Evolutionary conservation across 2,329 filamentous ascomycete genomes (phyloP), one percentile per base, ranked within the genome.

Genomic region (Fusarium ambrosium): DNA sequence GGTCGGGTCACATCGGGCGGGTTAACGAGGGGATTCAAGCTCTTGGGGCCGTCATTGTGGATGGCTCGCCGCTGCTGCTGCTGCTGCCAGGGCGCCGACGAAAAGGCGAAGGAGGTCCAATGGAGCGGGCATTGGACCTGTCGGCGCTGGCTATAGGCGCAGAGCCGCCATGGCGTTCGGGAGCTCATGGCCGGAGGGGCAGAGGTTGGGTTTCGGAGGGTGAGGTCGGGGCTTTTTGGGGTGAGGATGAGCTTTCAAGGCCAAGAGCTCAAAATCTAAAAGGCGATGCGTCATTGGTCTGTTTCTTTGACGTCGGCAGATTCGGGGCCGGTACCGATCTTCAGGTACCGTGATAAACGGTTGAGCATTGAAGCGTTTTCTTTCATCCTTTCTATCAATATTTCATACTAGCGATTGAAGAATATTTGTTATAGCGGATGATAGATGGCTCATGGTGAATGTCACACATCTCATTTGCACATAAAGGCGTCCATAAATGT

Each of bases 1-100:
- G 95, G 93, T 24, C 93, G 92, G 0, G 94, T 97, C 56, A 91
- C 90, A 11, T 85, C 79, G 0, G 95, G 94, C 0, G 93, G 92
- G 84, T 97, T 97, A 76, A 95, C 79, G 60, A 83, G 79, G 36
- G 83, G 75, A 67, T 79, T 85, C 75, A 75, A 79, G 74, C 71
- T 81, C 68, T 79, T 77, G 64, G 75, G 72, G 22, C 72, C 77
- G 34, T 74, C 78, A 67, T 77, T 77, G 66, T 81, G 76, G 37
- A 77, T 75, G 63, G 62, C 65, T 32, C 80, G 80, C 32, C 62
- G 51, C 65, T 72, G 64, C 48, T 20, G 24, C 32, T 63, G 51
- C 65, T 72, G 64, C 48, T 20, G 24, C 43, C 55, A 68, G 34
- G 70, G 13, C 39, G 53, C 48, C 63, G 63, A 27, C 59, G 67